These are phyloP conservation scores for Coprinopsis cinerea DNA, from an alignment of 768 basidiomycete genomes.

Conservation along the genomic window DNA sequence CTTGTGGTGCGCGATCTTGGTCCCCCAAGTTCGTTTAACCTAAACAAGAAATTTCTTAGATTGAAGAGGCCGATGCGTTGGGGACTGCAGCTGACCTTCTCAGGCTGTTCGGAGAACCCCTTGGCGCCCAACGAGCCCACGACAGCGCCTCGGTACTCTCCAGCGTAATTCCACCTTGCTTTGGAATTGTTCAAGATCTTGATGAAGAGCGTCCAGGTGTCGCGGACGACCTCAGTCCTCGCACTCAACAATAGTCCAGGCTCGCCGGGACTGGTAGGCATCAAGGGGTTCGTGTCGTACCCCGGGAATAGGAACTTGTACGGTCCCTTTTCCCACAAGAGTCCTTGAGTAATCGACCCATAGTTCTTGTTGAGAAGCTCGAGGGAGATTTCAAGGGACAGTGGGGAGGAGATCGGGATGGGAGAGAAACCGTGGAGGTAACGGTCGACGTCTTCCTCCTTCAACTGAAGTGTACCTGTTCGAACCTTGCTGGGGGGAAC, in stretches of 20 bases:
- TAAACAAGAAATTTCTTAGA: neutral
- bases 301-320: slow-evolving; percentile 4
- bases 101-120: neutral
- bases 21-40: slow-evolving; percentile 9
- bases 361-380: neutral
- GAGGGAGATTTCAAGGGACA: neutral
- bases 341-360: neutral
- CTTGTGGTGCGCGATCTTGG: slow-evolving; percentile 9
- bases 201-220: slow-evolving; percentile 4
- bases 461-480: neutral
- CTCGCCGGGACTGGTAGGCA: slow-evolving; percentile 8
- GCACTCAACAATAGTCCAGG: slow-evolving; percentile 5
- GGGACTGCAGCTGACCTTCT: neutral
- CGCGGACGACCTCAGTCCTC: slow-evolving; percentile 1
- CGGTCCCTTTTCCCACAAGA: slow-evolving; percentile 1
- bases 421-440: neutral
- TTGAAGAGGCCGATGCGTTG: no score
- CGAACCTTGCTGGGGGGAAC: neutral
- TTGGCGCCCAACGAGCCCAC: neutral
- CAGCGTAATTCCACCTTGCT: slow-evolving; percentile 7
- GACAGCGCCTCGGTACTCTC: slow-evolving; percentile 2
- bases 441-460: neutral
- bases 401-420: neutral
- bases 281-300: slow-evolving; percentile 6
- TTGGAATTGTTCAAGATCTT: neutral